Percentiles rank a stretch among this genome's conserved stretches.
phyloP scores from a whole-genome alignment of 805 yeast genomes.

The Lachancea nothofagi region DNA sequence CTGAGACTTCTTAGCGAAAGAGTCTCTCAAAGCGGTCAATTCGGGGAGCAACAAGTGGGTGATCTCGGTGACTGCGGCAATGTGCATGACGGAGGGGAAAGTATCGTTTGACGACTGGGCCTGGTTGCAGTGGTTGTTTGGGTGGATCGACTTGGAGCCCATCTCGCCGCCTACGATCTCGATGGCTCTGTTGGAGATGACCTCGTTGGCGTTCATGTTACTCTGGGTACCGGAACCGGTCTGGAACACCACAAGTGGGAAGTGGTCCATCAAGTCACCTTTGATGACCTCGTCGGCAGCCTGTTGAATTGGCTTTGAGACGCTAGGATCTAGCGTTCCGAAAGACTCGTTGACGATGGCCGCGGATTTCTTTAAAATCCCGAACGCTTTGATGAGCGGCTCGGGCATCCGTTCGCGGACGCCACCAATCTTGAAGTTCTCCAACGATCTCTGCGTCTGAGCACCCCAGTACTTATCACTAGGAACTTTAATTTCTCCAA shows the following conservation, averaged over 20 bases:
- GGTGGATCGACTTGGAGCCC: constrained; percentile 93
- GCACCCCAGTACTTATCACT: constrained; percentile 94
- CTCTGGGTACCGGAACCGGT: constrained; percentile 99
- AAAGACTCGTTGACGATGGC: constrained; percentile 81
- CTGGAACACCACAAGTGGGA: constrained; percentile 98
- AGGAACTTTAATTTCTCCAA: constrained; percentile 92
- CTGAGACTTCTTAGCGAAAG: constrained; percentile 69
- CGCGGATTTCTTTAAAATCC: constrained; percentile 88
- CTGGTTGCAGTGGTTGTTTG: constrained; percentile 97
- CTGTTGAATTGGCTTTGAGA: constrained; percentile 77
- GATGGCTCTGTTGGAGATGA: constrained; percentile 96
- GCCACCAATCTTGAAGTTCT: constrained; percentile 96
- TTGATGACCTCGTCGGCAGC: constrained; percentile 95
- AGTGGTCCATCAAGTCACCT: constrained; percentile 88
- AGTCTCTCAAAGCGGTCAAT: constrained; percentile 65
- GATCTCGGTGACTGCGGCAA: constrained; percentile 94
- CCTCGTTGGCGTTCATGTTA: constrained; percentile 99
- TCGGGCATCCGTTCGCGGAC: constrained; percentile 83
- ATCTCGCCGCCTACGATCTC: constrained; percentile 87
- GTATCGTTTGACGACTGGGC: constrained; percentile 98
- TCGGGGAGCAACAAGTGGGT: constrained; percentile 71
- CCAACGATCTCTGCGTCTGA: constrained; percentile 89
- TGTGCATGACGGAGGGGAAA: constrained; percentile 99
- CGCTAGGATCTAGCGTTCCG: constrained; percentile 78
- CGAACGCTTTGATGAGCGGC: constrained; percentile 88